Conservation (phyloP, 208 protist species). For the Leishmania lainsoni region DNA sequence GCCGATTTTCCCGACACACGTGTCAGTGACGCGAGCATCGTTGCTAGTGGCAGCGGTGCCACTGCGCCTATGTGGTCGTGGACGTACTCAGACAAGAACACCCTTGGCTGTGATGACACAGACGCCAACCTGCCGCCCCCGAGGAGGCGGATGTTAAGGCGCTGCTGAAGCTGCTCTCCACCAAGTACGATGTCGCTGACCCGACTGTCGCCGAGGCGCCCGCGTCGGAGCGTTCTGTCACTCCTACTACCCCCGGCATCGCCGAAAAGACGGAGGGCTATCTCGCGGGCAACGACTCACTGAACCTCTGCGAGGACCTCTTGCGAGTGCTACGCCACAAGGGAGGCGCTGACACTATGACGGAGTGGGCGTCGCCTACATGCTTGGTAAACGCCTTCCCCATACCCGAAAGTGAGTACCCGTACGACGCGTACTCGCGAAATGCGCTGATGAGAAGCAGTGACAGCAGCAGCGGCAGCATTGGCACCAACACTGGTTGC, state of each 20-base stretch:
- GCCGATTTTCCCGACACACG: neutral
- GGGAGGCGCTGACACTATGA: neutral
- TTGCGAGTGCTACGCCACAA: no score
- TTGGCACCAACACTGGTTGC: neutral
- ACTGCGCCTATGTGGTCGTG: neutral
- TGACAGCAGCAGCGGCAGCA: constrained; percentile 20
- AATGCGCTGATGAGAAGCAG: constrained; percentile 13
- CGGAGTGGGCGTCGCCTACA: neutral
- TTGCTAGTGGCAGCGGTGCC: neutral
- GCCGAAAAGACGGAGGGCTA: neutral
- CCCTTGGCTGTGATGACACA: neutral
- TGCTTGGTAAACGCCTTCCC: neutral
- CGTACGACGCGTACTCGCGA: constrained; percentile 1
- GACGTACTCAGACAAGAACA: neutral
- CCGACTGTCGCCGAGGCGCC: neutral
- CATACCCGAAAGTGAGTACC: neutral
- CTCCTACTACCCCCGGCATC: no score
- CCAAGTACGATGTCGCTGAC: constrained; percentile 3
- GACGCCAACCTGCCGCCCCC: constrained; percentile 6
- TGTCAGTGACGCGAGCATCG: neutral
- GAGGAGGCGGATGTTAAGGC: constrained; percentile 30
- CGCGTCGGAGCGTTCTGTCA: no score
- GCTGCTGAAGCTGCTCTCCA: constrained; percentile 21
- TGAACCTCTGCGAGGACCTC: neutral
- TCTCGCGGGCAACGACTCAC: neutral